These are phyloP conservation scores for Papiliotrema flavescens DNA, from an alignment of 1,284 basidiomycete species.

Conservation along the genomic window DNA sequence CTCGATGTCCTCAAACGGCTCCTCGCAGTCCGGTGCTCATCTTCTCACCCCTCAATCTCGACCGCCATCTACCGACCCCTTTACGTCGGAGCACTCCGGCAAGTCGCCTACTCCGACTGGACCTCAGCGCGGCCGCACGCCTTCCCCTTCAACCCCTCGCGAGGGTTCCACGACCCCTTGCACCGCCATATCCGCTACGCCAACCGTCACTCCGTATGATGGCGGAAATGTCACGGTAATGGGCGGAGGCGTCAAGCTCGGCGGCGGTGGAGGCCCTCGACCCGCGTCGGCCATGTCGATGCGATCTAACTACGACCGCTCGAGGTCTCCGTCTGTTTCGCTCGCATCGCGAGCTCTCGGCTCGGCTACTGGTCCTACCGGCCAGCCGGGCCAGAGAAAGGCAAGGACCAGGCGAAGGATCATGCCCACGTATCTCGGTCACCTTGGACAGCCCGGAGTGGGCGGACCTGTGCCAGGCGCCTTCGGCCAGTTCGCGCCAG, in stretches of 20 bases:
- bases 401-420: conserved; percentile 40
- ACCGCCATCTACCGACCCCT: conserved; percentile 38
- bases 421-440: conserved; percentile 45
- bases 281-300: conserved; percentile 26
- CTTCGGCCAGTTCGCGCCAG: conserved; percentile 24
- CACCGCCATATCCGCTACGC: conserved; percentile 9
- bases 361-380: conserved; percentile 33
- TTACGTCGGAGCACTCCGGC: not conserved
- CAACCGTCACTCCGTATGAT: conserved; percentile 48
- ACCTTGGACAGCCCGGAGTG: conserved; percentile 41
- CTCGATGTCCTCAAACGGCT: conserved; percentile 27
- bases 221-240: conserved; percentile 51
- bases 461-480: conserved; percentile 39
- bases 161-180: conserved; percentile 10
- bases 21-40: conserved; percentile 37
- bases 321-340: conserved; percentile 42
- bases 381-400: conserved; percentile 28
- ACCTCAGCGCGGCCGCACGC: conserved; percentile 12
- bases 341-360: conserved; percentile 41
- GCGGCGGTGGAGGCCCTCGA: conserved; percentile 18
- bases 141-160: conserved; percentile 15
- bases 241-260: conserved; percentile 50
- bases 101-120: conserved; percentile 10
- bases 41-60: conserved; percentile 40
- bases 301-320: conserved; percentile 29